phyloP scores from a whole-genome alignment of 169 alveolate genomes.

The Toxoplasma gondii region DNA sequence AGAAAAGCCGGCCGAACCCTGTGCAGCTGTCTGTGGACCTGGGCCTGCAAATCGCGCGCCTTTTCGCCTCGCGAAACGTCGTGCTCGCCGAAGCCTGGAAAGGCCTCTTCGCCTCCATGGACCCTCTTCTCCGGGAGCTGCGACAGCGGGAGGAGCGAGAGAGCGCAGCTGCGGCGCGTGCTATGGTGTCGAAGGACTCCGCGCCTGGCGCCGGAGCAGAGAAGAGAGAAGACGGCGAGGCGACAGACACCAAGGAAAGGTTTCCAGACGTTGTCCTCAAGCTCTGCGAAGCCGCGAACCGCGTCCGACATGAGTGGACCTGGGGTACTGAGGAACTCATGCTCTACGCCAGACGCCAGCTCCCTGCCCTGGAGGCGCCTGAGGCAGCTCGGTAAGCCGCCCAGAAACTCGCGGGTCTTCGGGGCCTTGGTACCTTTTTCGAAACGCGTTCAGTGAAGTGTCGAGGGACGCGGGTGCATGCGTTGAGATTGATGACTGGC shows the following conservation, averaged over 20 bases:
- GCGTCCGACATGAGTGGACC: conserved; percentile 13
- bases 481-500: too few species aligned
- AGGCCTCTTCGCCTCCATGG: background rate
- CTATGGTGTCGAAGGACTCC: background rate
- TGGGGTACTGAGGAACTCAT: background rate
- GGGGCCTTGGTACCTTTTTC: too few species aligned
- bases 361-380: background rate
- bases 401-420: background rate
- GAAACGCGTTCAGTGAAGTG: too few species aligned
- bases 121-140: background rate
- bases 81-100: background rate
- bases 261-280: background rate
- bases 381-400: conserved; percentile 5
- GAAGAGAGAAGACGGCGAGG: background rate
- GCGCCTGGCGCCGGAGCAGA: background rate
- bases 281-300: conserved; percentile 2
- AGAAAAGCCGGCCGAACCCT: background rate
- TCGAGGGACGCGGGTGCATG: too few species aligned
- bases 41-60: background rate
- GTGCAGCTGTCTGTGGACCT: background rate
- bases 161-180: background rate
- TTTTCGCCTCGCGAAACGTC: conserved; percentile 25
- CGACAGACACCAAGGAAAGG: background rate
- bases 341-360: background rate
- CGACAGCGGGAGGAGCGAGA: background rate